Conservation (phyloP, 768 basidiomycete genomes). For the Boletus bicolor region DNA sequence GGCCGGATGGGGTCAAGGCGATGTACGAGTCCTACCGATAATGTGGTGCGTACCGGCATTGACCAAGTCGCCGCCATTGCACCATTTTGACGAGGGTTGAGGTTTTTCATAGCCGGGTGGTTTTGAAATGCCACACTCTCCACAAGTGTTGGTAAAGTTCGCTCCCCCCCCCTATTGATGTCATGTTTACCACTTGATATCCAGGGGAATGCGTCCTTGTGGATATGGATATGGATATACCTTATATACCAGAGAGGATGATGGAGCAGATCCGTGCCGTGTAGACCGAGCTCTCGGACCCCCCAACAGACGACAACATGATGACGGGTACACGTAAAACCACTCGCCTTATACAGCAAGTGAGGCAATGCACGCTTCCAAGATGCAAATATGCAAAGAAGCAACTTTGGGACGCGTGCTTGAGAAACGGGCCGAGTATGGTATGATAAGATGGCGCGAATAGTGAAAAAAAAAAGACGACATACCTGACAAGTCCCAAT, state of each 20-base stretch:
- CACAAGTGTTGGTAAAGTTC: too few relatives aligned
- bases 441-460: background rate
- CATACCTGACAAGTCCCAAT: background rate
- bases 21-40: background rate
- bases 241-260: background rate
- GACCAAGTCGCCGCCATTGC: background rate
- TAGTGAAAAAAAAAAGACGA: background rate
- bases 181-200: background rate
- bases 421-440: background rate
- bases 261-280: slow-evolving; percentile 5
- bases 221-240: background rate
- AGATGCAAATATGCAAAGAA: background rate
- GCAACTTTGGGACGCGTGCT: background rate
- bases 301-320: background rate
- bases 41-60: background rate
- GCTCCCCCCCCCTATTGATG: too few relatives aligned
- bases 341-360: background rate
- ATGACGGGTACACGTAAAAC: slow-evolving; percentile 6
- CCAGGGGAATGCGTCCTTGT: background rate
- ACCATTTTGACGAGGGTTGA: too few relatives aligned
- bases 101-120: too few relatives aligned
- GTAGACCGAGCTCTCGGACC: background rate
- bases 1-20: background rate
- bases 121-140: too few relatives aligned
- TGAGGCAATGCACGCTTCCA: background rate